A percentile compares a stretch with the other conserved stretches of the same genome.
Evolutionary conservation across 768 basidiomycete species (phyloP).

Genomic region (Collybiopsis confluens): DNA sequence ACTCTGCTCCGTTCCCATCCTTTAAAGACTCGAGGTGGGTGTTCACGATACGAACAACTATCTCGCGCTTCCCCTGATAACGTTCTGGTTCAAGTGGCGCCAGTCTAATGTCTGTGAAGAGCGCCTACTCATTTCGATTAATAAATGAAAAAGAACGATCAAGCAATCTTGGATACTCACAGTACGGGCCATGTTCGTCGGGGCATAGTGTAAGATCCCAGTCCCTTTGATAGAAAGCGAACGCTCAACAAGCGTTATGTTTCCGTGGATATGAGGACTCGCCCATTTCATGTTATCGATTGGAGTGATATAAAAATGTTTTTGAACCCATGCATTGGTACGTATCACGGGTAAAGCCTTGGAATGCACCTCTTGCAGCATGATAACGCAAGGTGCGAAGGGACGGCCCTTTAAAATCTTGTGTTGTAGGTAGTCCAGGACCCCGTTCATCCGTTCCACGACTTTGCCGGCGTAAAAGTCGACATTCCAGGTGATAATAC

Average conservation of each 20-base stretch:
- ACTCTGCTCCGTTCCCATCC: slow-evolving; percentile 34
- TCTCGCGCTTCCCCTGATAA: slow-evolving; percentile 30
- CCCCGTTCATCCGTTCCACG: slow-evolving; percentile 40
- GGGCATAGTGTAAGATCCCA: slow-evolving; percentile 30
- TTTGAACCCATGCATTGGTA: slow-evolving; percentile 57
- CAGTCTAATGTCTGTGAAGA: slow-evolving; percentile 55
- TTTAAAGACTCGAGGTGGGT: slow-evolving; percentile 71
- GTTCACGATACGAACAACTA: slow-evolving; percentile 60
- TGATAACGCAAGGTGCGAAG: slow-evolving; percentile 56
- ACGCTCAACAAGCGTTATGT: slow-evolving; percentile 63
- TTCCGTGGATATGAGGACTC: slow-evolving; percentile 48
- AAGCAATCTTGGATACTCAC: too few relatives aligned
- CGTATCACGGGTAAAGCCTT: slow-evolving; percentile 45
- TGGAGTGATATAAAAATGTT: slow-evolving; percentile 57
- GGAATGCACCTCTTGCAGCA: slow-evolving; percentile 64
- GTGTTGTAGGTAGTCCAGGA: slow-evolving; percentile 51
- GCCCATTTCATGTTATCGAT: slow-evolving; percentile 54
- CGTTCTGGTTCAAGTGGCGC: slow-evolving; percentile 27
- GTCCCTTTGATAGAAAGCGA: slow-evolving; percentile 41
- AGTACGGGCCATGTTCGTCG: slow-evolving; percentile 33
- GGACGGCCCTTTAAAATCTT: slow-evolving; percentile 45
- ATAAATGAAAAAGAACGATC: too few relatives aligned
- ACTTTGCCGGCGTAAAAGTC: slow-evolving; percentile 38
- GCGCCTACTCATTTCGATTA: too few relatives aligned
- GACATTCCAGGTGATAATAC: slow-evolving; percentile 72